phyloP scores from a whole-genome alignment of 208 protist genomes.

The Crithidia bombi region DNA sequence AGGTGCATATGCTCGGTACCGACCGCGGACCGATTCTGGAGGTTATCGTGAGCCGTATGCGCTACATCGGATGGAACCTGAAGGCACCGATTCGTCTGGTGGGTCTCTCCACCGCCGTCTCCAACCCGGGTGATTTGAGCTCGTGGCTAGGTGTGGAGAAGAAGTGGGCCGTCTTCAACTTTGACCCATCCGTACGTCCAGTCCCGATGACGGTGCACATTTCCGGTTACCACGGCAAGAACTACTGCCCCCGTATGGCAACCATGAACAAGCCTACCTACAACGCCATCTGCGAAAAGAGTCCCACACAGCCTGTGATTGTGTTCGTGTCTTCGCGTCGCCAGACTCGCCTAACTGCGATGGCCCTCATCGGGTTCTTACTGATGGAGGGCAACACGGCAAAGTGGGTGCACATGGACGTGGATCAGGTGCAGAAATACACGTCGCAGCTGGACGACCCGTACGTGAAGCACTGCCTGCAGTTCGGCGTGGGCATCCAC shows the following conservation, averaged over 20 bases:
- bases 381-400: conserved; percentile 92
- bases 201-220: conserved; percentile 98
- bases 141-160: conserved; percentile 98
- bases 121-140: conserved; percentile 98
- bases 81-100: conserved; percentile 95
- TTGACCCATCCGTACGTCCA: conserved; percentile 97
- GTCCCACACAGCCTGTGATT: conserved; percentile 96
- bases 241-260: conserved; percentile 99
- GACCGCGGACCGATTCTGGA: conserved; percentile 99
- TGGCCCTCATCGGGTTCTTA: conserved; percentile 97
- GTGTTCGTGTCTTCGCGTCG: conserved; percentile 99
- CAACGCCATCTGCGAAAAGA: conserved; percentile 96
- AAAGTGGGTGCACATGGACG: conserved; percentile 93
- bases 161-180: conserved; percentile 97
- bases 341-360: conserved; percentile 99
- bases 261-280: conserved; percentile 99
- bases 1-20: conserved; percentile 99
- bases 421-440: conserved; percentile 88
- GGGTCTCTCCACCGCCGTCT: conserved; percentile 98
- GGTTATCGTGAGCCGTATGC: conserved; percentile 98
- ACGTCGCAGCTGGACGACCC: conserved; percentile 79
- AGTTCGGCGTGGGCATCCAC: conserved; percentile 99
- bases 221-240: conserved; percentile 95
- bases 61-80: conserved; percentile 96
- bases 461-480: conserved; percentile 94